These are phyloP conservation scores for Cyclotella choctawhatcheeana DNA, from an alignment of 108 stramenopile species.

Conservation along the genomic window DNA sequence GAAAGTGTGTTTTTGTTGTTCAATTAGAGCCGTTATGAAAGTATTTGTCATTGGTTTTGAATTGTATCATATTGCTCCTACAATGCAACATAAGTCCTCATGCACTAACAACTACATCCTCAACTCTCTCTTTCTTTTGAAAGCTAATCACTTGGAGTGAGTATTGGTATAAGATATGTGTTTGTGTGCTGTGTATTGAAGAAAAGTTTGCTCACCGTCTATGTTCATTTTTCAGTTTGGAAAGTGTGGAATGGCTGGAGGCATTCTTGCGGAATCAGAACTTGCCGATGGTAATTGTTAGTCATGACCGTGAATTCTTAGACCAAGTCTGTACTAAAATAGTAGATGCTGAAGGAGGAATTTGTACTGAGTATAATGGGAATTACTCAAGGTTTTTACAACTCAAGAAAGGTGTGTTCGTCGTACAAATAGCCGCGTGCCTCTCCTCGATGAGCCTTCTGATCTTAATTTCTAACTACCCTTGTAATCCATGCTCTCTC, in stretches of 20 bases:
- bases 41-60: too few relatives aligned
- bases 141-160: constrained; percentile 64
- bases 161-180: too few relatives aligned
- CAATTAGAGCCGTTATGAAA: too few relatives aligned
- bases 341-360: constrained; percentile 94
- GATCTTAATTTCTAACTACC: too few relatives aligned
- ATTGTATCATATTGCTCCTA: too few relatives aligned
- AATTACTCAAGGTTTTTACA: constrained; percentile 95
- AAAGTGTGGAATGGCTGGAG: constrained; percentile 98
- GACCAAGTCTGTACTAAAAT: constrained; percentile 97
- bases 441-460: too few relatives aligned
- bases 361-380: constrained; percentile 90
- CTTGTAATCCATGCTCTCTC: neutral
- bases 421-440: neutral
- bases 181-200: constrained; percentile 19
- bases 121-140: too few relatives aligned
- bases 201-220: neutral
- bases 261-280: constrained; percentile 91
- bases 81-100: too few relatives aligned
- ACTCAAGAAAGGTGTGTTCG: constrained; percentile 75
- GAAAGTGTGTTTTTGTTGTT: too few relatives aligned
- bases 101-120: too few relatives aligned
- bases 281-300: constrained; percentile 97
- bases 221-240: constrained; percentile 46
- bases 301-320: constrained; percentile 98